Percentiles rank a stretch among this genome's conserved stretches.
These are phyloP conservation scores for Candida ulmi DNA, from an alignment of 805 yeast genomes.

Conservation along the genomic window DNA sequence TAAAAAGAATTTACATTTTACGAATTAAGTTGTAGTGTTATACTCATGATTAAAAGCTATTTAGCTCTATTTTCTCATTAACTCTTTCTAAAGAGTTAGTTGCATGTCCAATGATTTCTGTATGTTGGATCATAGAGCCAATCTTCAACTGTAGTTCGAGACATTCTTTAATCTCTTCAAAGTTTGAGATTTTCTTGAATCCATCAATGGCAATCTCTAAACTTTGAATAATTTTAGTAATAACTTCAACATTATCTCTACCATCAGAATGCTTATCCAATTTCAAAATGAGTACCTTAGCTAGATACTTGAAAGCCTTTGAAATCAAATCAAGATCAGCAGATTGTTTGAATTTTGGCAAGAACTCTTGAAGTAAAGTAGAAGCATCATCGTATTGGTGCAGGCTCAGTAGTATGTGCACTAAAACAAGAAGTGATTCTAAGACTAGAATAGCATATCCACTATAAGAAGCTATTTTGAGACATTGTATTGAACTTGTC, in stretches of 20 bases:
- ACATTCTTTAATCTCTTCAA: constrained; percentile 33
- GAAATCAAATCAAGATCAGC: constrained; percentile 35
- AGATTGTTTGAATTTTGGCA: constrained; percentile 40
- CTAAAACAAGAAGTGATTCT: constrained; percentile 42
- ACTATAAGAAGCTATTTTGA: constrained; percentile 40
- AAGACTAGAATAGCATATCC: constrained; percentile 40
- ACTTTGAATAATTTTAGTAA: constrained; percentile 28
- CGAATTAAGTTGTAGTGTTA: too few relatives aligned
- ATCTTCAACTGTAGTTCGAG: constrained; percentile 34
- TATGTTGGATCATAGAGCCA: constrained; percentile 27
- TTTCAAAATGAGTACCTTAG: constrained; percentile 22
- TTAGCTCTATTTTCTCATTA: constrained; percentile 6
- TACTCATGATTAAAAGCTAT: constrained; percentile 5
- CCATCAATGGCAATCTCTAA: constrained; percentile 40
- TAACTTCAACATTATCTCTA: constrained; percentile 1
- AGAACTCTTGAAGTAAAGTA: constrained; percentile 31
- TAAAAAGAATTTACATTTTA: not conserved
- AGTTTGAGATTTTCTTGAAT: constrained; percentile 33
- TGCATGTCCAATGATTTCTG: constrained; percentile 26
- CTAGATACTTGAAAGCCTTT: constrained; percentile 28
- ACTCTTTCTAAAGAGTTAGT: constrained; percentile 4
- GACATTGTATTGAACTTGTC: constrained; percentile 42
- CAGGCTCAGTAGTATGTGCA: constrained; percentile 37
- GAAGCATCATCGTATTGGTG: constrained; percentile 40
- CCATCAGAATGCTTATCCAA: not conserved